Base-by-base conservation (phyloP, 228 moss, liverwort and hornwort genomes). In the Sphagnum magellanicum region DNA sequence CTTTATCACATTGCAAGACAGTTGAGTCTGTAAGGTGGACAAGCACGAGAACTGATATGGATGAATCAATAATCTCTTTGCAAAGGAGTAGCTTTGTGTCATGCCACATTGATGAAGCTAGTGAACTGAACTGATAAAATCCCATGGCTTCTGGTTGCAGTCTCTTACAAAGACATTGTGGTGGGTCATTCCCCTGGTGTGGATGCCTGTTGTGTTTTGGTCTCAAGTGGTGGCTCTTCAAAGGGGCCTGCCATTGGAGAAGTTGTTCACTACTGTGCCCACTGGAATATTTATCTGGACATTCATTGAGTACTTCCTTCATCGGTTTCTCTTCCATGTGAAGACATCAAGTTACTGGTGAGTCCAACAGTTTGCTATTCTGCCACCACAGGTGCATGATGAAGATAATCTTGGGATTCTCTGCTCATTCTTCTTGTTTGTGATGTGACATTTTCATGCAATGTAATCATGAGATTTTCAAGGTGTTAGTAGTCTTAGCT, bases 281-380 rank as follows among this genome's bases (percentile, higher is more conserved):
- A 60, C 72, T 51, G 98, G 98, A 79, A 67, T 94, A 49, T 67
- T 92, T 48, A 6, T 86, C 72, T 98, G 98, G 98, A 87, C 98
- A 46, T 62, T 98, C 57, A 70, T 92, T 62, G 98, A 98, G 76
- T 98, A 98, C 82, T 60, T 69, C 65, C 10, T 98, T 70, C 98
- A 98, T 75, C 92, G 98, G 75, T 92, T 89, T 68, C 87, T 98
- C 47, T 98, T 98, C 64, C 98, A 98, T 81, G 71, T 94, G 60
- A 92, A 94, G 78, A 98, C 98, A 13, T 82, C 74, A 50, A 88
- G 81, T 51, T 98, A 94, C 76, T 98, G 98, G 98, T 98, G 71
- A 78, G 89, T 80, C 51, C 4, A 58, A 16, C 6, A 50, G 61
- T 14, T 61, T 5, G 32, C 32, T 2, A 53, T 13, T 5, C 14